phyloP scores from a whole-genome alignment of 2,329 filamentous ascomycete genomes.

The Alternaria arbusti region DNA sequence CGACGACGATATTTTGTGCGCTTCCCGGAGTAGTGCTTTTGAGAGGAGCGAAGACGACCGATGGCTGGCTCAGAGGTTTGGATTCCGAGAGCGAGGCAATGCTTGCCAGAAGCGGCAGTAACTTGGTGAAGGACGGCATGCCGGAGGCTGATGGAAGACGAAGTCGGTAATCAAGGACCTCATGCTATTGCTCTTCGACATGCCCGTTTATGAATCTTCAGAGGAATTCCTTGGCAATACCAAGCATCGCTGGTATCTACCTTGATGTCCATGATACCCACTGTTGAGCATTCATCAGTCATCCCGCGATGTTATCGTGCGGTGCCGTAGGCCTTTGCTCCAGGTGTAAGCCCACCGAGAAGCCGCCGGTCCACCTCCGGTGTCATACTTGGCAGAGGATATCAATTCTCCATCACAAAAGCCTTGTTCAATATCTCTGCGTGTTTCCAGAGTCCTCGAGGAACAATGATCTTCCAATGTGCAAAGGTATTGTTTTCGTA shows the following conservation, averaged over 20 bases:
- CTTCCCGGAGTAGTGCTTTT: not conserved
- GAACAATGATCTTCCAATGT: not conserved
- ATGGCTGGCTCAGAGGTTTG: not conserved
- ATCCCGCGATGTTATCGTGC: not conserved
- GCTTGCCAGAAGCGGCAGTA: not conserved
- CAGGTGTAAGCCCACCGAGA: not conserved
- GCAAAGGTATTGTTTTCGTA: not conserved
- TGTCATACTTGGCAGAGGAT: not conserved
- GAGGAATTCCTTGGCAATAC: not conserved
- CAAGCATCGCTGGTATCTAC: not conserved
- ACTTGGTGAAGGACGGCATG: not conserved
- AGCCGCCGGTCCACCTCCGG: not conserved
- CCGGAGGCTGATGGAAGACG: not conserved
- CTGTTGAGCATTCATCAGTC: not conserved
- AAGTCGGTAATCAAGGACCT: not conserved
- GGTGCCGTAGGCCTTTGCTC: not conserved
- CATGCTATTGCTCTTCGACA: not conserved
- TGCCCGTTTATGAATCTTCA: not conserved
- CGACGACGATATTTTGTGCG: slow-evolving; percentile 25
- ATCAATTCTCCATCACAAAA: not conserved
- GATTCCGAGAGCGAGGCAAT: not conserved
- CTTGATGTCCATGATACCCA: not conserved
- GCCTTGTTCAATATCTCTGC: not conserved
- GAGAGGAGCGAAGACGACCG: not conserved
- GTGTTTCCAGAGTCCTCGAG: not conserved